Percentiles rank a stretch among this genome's conserved stretches.
These are phyloP conservation scores for Wickerhamomyces chambardii DNA, from an alignment of 805 yeast genomes.

Conservation along the genomic window DNA sequence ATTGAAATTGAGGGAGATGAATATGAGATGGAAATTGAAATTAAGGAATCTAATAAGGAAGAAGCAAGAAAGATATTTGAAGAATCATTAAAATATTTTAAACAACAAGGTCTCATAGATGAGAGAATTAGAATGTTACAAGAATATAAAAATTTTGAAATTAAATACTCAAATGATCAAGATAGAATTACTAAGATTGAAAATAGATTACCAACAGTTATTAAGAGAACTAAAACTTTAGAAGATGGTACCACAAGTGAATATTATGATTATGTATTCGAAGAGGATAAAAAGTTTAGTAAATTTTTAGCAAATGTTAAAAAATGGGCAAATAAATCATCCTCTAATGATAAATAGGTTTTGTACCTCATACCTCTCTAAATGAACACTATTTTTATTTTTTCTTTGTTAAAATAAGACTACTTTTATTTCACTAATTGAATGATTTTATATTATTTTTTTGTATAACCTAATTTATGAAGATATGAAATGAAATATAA, in stretches of 20 bases:
- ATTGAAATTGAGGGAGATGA: slow-evolving; percentile 13
- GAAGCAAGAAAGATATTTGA: slow-evolving; percentile 50
- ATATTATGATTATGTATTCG: slow-evolving; percentile 53
- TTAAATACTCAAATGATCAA: slow-evolving; percentile 42
- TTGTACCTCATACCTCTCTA: too few relatives aligned
- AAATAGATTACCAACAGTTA: slow-evolving; percentile 44
- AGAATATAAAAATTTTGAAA: slow-evolving; percentile 59
- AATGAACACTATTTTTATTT: too few relatives aligned
- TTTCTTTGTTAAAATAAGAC: too few relatives aligned
- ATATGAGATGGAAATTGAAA: slow-evolving; percentile 39
- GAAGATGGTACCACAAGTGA: slow-evolving; percentile 44
- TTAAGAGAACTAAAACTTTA: slow-evolving; percentile 31
- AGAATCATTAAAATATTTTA: slow-evolving; percentile 38
- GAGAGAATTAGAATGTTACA: slow-evolving; percentile 47
- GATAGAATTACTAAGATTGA: slow-evolving; percentile 24
- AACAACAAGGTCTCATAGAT: slow-evolving; percentile 23
- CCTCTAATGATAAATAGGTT: too few relatives aligned
- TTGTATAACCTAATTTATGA: too few relatives aligned
- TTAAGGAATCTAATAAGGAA: slow-evolving; percentile 38
- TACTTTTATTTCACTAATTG: too few relatives aligned
- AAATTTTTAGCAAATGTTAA: slow-evolving; percentile 38
- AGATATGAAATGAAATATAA: too few relatives aligned
- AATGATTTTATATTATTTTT: too few relatives aligned
- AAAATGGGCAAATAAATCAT: slow-evolving; percentile 37
- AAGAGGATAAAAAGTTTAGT: slow-evolving; percentile 41